Evolutionary conservation across 23 red algal genomes (phyloP), one percentile per base, ranked within the genome.

Genomic region (Chondrus crispus): DNA sequence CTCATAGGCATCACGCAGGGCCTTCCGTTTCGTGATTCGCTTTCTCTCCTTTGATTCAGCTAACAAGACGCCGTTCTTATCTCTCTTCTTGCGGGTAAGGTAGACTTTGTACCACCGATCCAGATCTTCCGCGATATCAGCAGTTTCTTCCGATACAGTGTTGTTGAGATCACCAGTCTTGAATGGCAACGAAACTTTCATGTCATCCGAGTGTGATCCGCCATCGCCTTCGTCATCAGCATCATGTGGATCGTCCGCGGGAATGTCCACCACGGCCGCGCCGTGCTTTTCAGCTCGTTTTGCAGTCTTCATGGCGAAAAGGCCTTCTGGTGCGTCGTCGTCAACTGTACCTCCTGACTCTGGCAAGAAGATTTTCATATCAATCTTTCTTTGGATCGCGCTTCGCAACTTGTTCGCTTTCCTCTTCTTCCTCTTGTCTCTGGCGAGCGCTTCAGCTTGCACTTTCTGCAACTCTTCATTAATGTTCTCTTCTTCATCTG

Each of bases 311-410:
- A 95, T 50, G 38, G 73, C 45, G 42, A 95, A 95, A 19, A 91
- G 48, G 4, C 82, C 85, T 10, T 70, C 88, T 20, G 64, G 46
- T 39, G 50, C 28, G 16, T 81, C 52, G 7, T 82, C 45, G 32
- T 53, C 50, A 46, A 63, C 40, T 19, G 57, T 77, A 62, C 44
- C 52, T 40, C 75, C 80, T 47, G 88, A 43, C 46, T 88, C 85
- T 36, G 93, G 86, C 36, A 95, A 40, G 22, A 91, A 70, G 16
- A 95, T 95, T 69, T 95, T 95, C 84, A 95, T 84, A 47, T 95
- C 93, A 38, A 95, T 89, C 50, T 89, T 84, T 45, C 78, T 38
- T 55, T 95, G 93, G 30, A 81, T 39, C 26, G 86, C 87, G 50
- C 36, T 78, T 20, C 87, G 86, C 33, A 95, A 38, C 49, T 95